Base-by-base conservation (phyloP, 805 yeast genomes). In the Cyberlindnera suaveolens region DNA sequence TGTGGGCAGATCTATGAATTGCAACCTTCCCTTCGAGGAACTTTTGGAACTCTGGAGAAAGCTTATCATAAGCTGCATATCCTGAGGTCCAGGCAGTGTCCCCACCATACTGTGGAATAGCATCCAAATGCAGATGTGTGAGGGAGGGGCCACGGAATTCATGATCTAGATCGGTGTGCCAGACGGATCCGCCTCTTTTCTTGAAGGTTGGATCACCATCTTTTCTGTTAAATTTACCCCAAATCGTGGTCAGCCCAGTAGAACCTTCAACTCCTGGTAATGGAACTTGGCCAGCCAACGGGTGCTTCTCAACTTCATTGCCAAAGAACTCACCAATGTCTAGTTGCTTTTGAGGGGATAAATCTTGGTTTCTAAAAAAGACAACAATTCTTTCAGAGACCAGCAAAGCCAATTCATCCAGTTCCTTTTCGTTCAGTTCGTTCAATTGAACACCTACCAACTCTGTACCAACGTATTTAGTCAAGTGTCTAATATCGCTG, bases 71-170 rank as follows among this genome's bases (percentile, higher is more conserved):
- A 35, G 79, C 77, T 41, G 69, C 80, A 51, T 75, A 75, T 13
- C 80, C 80, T 38, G 77, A 70, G 2, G 75, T 57, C 78, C 79
- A 76, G 11, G 64, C 50, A 10, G 81, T 76, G 54, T 76, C 81
- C 46, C 81, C 81, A 38, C 80, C 81, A 30, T 65, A 67, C 1
- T 50, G 50, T 26, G 76, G 77, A 52, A 74, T 65, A 7, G 75
- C 62, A 57, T 74, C 78, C 48, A 68, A 59, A 55, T 75, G 77
- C 51, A 77, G 61, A 51, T 70, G 73, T 11, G 81, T 73, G 48
- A 71, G 62, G 30, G 76, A 78, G 2, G 82, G 75, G 5, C 80
- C 79, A 42, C 71, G 74, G 37, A 65, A 65, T 62, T 77, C 81
- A 53, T 75, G 80, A 39, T 70, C 72, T 39, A 77, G 64, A 56